phyloP scores from a whole-genome alignment of 2,329 filamentous ascomycete species.

The Didymella keratinophila region DNA sequence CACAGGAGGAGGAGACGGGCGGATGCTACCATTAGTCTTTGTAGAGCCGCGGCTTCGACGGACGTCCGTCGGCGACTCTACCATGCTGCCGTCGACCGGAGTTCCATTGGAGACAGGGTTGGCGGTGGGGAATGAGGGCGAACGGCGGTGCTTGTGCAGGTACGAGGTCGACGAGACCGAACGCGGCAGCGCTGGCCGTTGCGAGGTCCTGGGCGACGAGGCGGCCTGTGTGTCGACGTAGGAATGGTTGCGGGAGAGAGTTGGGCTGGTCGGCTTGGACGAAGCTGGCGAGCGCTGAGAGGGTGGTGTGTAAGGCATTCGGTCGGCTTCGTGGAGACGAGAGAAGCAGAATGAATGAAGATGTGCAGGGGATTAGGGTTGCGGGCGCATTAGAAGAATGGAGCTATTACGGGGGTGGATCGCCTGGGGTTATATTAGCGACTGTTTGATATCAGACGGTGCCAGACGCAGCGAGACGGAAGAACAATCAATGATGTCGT shows the following conservation, averaged over 20 bases:
- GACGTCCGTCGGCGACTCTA: conserved; percentile 33
- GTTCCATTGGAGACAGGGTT: conserved; percentile 44
- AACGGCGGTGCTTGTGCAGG: conserved; percentile 67
- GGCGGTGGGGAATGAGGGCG: conserved; percentile 57
- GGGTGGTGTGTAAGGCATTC: conserved; percentile 90
- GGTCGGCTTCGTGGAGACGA: conserved; percentile 49
- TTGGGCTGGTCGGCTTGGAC: conserved; percentile 62
- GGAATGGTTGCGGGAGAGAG: conserved; percentile 60
- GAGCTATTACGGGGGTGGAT: conserved; percentile 37
- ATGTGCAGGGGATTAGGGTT: conserved; percentile 45
- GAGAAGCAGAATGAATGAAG: conserved; percentile 45
- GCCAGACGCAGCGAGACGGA: conserved; percentile 18
- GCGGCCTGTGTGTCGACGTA: conserved; percentile 54
- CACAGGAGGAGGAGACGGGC: conserved; percentile 84
- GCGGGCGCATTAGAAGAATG: conserved; percentile 54
- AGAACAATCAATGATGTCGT: conserved; percentile 2
- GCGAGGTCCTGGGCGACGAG: conserved; percentile 44
- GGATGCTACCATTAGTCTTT: conserved; percentile 66
- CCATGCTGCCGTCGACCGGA: conserved; percentile 27
- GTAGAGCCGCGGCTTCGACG: conserved; percentile 38
- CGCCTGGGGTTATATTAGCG: conserved; percentile 26
- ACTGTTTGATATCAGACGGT: conserved; percentile 13
- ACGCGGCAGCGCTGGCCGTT: conserved; percentile 60
- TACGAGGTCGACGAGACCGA: conserved; percentile 68
- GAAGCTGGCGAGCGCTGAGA: conserved; percentile 68